Base-by-base conservation (phyloP, 306 rosid genomes). In the Begonia peltatifolia region DNA sequence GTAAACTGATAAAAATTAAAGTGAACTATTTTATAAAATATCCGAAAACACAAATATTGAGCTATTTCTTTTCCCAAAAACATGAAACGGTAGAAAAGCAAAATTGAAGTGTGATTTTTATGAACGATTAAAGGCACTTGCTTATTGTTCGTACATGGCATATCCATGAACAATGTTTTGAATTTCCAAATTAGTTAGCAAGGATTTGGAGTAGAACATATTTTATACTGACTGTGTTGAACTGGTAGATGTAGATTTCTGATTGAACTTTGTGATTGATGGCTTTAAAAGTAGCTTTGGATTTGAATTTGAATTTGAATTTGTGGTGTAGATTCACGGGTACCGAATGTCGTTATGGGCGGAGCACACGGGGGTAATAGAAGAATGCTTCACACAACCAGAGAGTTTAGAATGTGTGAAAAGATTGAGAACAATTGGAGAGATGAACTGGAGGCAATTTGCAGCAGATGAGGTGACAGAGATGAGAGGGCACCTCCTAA, bases 331-430 rank as follows among this genome's bases (percentile, higher is more conserved):
- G 99, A 79, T 90, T 57, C 74, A 73, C 61, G 99, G 99, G 67
- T 90, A 86, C 54, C 69, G 99, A 65, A 86, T 90, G 95, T 90
- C 99, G 3, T 81, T 90, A 17, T 90, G 99, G 99, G 94, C 94
- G 20, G 95, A 90, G 69, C 99, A 90, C 67, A 73, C 74, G 0
- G 99, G 88, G 20, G 70, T 70, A 1, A 38, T 77, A 23, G 94
- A 86, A 55, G 80, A 83, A 54, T 71, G 81, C 64, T 90, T 86
- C 85, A 69, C 61, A 42, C 62, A 79, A 54, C 99, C 99, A 0
- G 88, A 83, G 76, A 79, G 94, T 69, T 68, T 86, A 10, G 99
- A 86, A 20, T 90, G 99, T 47, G 88, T 86, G 9, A 83, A 70
- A 64, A 83, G 76, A 77, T 59, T 90, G 42, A 75, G 79, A 71